A percentile compares a stretch with the other conserved stretches of the same genome.
These are phyloP conservation scores for Daldinia loculata DNA, from an alignment of 495 filamentous ascomycete species.

Conservation along the genomic window DNA sequence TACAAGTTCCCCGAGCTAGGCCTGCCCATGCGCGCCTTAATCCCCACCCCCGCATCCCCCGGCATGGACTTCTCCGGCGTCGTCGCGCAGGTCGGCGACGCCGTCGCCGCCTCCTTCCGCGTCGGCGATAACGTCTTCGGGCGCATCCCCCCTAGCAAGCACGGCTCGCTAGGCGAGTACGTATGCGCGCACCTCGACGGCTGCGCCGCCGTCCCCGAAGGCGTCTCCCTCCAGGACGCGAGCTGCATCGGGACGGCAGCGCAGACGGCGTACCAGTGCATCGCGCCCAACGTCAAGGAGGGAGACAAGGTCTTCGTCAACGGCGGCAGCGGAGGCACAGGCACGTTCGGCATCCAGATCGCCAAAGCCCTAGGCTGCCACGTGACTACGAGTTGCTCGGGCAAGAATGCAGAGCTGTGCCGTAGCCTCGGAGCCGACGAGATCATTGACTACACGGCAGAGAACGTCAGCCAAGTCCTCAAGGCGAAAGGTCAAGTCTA, in stretches of 20 bases:
- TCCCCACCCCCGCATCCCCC: conserved; percentile 61
- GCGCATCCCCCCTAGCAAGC: conserved; percentile 47
- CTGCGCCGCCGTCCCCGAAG: conserved; percentile 57
- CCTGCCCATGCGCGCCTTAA: conserved; percentile 50
- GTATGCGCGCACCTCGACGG: conserved; percentile 43
- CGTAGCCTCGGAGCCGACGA: conserved; percentile 70
- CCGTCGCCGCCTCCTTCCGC: conserved; percentile 45
- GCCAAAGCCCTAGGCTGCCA: conserved; percentile 70
- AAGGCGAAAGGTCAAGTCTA: conserved; percentile 61
- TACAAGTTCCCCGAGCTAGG: conserved; percentile 70
- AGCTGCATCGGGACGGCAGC: conserved; percentile 65
- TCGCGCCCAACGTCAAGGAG: conserved; percentile 61
- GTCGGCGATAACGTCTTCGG: conserved; percentile 69
- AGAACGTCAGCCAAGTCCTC: conserved; percentile 60
- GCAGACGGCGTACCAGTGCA: conserved; percentile 66
- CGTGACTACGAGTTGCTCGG: conserved; percentile 69
- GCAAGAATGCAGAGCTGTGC: conserved; percentile 65
- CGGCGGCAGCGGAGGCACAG: conserved; percentile 70
- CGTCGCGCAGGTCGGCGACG: conserved; percentile 56
- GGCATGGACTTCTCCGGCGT: conserved; percentile 71
- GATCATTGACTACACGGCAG: conserved; percentile 71
- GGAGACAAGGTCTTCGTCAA: conserved; percentile 73
- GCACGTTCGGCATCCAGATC: conserved; percentile 70
- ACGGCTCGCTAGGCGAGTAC: conserved; percentile 67
- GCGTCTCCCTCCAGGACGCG: conserved; percentile 59